These are phyloP conservation scores for Yarrowia alimentaria DNA, from an alignment of 805 yeast species.

Conservation along the genomic window DNA sequence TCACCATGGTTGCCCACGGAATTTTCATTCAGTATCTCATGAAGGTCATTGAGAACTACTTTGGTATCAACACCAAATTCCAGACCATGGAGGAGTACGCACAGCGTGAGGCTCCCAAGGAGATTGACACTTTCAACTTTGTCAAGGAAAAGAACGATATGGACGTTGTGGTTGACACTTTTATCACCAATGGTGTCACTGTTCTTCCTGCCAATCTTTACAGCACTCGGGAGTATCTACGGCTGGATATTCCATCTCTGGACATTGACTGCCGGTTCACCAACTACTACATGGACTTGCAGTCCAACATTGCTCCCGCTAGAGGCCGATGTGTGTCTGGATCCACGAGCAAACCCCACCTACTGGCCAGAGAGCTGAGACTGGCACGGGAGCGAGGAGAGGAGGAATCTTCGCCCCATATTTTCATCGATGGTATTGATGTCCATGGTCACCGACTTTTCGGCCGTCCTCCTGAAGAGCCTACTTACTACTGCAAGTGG, in stretches of 20 bases:
- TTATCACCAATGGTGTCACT: constrained; percentile 66
- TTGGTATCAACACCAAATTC: constrained; percentile 82
- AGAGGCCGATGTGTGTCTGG: constrained; percentile 38
- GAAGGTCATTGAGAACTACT: constrained; percentile 78
- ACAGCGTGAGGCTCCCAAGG: constrained; percentile 39
- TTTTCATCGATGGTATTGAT: constrained; percentile 56
- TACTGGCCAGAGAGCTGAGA: constrained; percentile 29
- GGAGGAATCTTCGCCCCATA: too few species aligned
- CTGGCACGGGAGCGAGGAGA: too few species aligned
- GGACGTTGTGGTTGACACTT: constrained; percentile 71
- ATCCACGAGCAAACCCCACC: constrained; percentile 30
- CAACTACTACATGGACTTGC: constrained; percentile 90
- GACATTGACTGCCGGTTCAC: constrained; percentile 83
- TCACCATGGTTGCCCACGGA: constrained; percentile 75
- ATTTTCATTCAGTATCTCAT: constrained; percentile 72
- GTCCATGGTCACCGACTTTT: constrained; percentile 90
- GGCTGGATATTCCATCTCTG: constrained; percentile 60
- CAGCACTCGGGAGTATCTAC: constrained; percentile 58
- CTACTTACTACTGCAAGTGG: constrained; percentile 90
- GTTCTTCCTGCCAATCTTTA: constrained; percentile 73
- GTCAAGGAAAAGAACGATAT: constrained; percentile 55
- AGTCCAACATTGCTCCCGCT: constrained; percentile 66
- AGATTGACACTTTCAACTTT: constrained; percentile 25
- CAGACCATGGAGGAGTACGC: constrained; percentile 79
- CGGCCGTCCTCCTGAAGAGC: constrained; percentile 86